These are phyloP conservation scores for Paragyromitra xinjiangensis DNA, from an alignment of 495 filamentous ascomycete species.

Conservation along the genomic window DNA sequence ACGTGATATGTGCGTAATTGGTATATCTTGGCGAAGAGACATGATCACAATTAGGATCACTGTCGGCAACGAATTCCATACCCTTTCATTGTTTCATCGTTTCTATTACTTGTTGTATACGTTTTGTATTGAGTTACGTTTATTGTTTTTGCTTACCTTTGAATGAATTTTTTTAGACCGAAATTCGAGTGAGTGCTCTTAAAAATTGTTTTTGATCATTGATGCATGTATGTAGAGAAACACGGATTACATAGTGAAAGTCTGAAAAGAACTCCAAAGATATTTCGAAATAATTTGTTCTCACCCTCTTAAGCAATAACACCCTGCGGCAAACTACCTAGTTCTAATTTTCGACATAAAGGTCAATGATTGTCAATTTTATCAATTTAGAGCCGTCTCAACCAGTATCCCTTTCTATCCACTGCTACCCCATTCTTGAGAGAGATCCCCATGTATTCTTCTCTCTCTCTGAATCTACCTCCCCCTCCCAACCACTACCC, in stretches of 20 bases:
- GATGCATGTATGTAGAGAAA: no score
- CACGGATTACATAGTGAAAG: no score
- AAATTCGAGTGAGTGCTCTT: not conserved
- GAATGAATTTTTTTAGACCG: not conserved
- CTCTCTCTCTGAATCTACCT: not conserved
- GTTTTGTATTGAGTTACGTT: not conserved
- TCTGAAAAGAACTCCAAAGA: no score
- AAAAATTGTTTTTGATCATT: no score
- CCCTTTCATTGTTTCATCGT: not conserved
- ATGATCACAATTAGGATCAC: conserved; percentile 16
- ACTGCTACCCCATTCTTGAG: not conserved
- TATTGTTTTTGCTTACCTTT: not conserved
- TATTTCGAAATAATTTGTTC: no score
- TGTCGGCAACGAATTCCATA: conserved; percentile 18
- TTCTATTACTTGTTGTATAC: not conserved
- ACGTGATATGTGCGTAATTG: conserved; percentile 17
- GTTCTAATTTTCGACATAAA: not conserved
- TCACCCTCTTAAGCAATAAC: not conserved
- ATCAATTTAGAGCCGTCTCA: not conserved
- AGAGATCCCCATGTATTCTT: not conserved
- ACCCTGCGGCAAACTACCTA: not conserved
- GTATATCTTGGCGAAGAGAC: not conserved
- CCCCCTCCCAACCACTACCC: no score
- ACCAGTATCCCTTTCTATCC: not conserved
- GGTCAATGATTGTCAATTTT: not conserved